These are phyloP conservation scores for Ramularia collo-cygni DNA, from an alignment of 2,329 filamentous ascomycete species.

Conservation along the genomic window DNA sequence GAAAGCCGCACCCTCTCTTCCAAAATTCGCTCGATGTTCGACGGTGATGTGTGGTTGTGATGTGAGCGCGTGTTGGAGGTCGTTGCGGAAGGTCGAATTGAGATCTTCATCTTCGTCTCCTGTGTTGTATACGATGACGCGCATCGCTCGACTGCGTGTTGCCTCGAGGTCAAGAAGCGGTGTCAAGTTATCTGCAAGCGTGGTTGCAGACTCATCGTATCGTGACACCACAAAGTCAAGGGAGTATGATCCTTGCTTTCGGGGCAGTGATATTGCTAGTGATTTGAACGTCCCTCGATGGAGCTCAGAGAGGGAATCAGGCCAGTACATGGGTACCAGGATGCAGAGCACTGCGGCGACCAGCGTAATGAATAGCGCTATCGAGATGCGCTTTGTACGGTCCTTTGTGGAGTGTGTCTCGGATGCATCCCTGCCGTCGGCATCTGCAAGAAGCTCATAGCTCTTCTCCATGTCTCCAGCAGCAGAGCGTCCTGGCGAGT, in stretches of 20 bases:
- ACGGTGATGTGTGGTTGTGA: not conserved
- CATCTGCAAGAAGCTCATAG: too few species aligned
- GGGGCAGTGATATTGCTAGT: too few species aligned
- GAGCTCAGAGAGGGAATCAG: too few species aligned
- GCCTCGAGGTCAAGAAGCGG: not conserved
- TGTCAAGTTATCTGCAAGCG: not conserved
- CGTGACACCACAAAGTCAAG: not conserved
- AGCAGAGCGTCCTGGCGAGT: too few species aligned
- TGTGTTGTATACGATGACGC: slow-evolving; percentile 1
- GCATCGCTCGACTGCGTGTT: not conserved
- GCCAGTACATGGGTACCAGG: too few species aligned
- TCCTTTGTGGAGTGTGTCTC: too few species aligned
- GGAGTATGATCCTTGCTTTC: not conserved
- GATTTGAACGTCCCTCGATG: too few species aligned
- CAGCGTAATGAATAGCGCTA: too few species aligned
- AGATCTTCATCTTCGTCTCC: not conserved
- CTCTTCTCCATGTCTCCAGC: too few species aligned
- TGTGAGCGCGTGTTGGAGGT: not conserved
- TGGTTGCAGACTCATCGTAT: not conserved
- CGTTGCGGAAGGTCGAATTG: not conserved
- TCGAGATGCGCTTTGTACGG: too few species aligned
- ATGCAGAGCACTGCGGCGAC: too few species aligned
- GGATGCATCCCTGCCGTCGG: too few species aligned
- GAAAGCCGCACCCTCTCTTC: not conserved
- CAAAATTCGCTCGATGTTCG: not conserved